Evolutionary conservation across 345 rosid genomes (phyloP), one percentile per base, ranked within the genome.

Genomic region (Populus deltoides): DNA sequence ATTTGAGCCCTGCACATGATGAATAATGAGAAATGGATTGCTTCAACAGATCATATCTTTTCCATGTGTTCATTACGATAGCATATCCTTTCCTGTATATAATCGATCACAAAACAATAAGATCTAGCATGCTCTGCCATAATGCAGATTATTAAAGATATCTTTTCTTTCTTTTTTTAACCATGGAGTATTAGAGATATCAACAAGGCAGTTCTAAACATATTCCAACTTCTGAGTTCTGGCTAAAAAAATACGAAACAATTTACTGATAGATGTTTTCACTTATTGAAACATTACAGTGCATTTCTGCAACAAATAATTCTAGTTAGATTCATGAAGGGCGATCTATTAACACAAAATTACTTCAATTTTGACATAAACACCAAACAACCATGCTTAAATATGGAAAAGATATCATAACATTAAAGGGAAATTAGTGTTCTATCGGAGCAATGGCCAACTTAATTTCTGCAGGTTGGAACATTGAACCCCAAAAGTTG

Each of bases 61-160:
- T 95, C 99, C 99, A 95, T 1, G 99, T 95, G 84, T 95, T 93
- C 82, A 95, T 92, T 70, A 95, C 22, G 79, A 93, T 86, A 29
- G 97, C 84, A 78, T 91, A 95, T 69, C 97, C 90, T 83, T 90
- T 91, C 86, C 99, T 95, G 90, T 35, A 70, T 71, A 45, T 33
- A 73, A 31, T 59, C 41, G 27, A 27, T 5, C 12, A 70, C 18
- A 70, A 43, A 27, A 25, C 22, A 51, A 51, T 20, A 62, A 59
- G 17, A 72, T n/a, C 45, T 6, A 31, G 51, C 17, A 59, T n/a
- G 35, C 49, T 59, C 36, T 17, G 13, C 39, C 51, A 73, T 36
- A 24, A 38, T 38, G 67, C 65, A 33, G 13, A 8, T 4, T 22
- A 55, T 22, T 9, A 55, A 55, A 8, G 9, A 20, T 22, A 22